Conservation (phyloP, 305 asterid species). For the Ilex paraguariensis region DNA sequence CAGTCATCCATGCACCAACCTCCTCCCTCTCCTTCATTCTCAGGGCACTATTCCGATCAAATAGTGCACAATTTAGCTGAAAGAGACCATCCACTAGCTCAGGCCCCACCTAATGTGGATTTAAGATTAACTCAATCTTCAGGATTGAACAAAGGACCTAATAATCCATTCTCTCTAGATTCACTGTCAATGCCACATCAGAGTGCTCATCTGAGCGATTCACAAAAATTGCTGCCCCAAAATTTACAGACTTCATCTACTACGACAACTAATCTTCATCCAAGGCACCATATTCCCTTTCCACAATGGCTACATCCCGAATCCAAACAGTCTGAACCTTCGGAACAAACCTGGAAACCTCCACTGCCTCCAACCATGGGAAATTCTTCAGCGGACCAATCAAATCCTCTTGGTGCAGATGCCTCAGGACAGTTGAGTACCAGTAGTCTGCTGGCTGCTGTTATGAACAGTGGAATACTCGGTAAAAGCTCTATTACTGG, state of each 20-base stretch:
- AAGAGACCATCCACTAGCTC: conserved; percentile 26
- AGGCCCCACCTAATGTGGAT: conserved; percentile 53
- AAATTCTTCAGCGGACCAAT: conserved; percentile 43
- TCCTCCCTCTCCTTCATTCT: conserved; percentile 50
- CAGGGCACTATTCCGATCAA: conserved; percentile 6
- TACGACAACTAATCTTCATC: conserved; percentile 33
- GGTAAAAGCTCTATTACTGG: conserved; percentile 24
- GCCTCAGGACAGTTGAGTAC: conserved; percentile 55
- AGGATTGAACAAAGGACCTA: conserved; percentile 29
- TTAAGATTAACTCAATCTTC: conserved; percentile 54
- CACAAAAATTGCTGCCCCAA: conserved; percentile 31
- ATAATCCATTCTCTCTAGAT: conserved; percentile 35
- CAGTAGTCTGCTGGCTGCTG: conserved; percentile 53
- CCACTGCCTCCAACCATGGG: conserved; percentile 5
- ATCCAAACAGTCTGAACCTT: conserved; percentile 20
- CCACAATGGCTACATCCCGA: conserved; percentile 35
- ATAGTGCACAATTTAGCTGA: conserved; percentile 18
- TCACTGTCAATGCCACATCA: conserved; percentile 30
- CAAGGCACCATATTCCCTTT: conserved; percentile 29
- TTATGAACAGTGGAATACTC: conserved; percentile 45
- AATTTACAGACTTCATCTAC: conserved; percentile 33
- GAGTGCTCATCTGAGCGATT: conserved; percentile 30
- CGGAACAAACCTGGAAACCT: conserved; percentile 22
- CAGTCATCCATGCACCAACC: conserved; percentile 40
- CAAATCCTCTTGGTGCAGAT: conserved; percentile 33